phyloP scores from a whole-genome alignment of 495 filamentous ascomycete genomes.

The Hyaloscypha bicolor region DNA sequence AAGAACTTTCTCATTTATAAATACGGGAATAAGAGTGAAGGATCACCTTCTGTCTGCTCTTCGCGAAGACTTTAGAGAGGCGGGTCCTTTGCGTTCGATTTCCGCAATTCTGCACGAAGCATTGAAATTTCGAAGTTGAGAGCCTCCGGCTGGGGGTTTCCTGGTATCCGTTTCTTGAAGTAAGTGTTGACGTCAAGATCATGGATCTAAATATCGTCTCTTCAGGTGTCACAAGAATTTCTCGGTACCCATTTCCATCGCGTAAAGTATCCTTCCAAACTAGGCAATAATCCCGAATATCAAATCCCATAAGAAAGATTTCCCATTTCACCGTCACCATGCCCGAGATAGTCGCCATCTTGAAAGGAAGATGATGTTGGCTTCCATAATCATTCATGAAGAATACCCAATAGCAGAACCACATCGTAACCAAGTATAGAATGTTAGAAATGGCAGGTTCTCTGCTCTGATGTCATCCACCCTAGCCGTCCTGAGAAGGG shows the following conservation, averaged over 20 bases:
- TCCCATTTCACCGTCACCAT: not conserved
- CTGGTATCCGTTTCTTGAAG: not conserved
- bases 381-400: too few species aligned
- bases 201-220: not conserved
- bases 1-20: not conserved
- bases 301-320: not conserved
- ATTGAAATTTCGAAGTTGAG: not conserved
- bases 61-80: not conserved
- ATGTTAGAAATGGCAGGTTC: not conserved
- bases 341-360: not conserved
- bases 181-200: not conserved
- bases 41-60: not conserved
- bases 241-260: not conserved
- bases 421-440: not conserved
- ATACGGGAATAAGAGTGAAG: not conserved
- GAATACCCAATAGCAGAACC: not conserved
- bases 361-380: not conserved
- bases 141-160: not conserved
- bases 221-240: not conserved
- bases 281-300: not conserved
- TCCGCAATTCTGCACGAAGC: not conserved
- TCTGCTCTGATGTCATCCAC: not conserved
- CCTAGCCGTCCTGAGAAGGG: not conserved
- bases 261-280: not conserved
- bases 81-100: not conserved